phyloP scores from a whole-genome alignment of 2,329 filamentous ascomycete genomes.

The Aureobasidium subglaciale region DNA sequence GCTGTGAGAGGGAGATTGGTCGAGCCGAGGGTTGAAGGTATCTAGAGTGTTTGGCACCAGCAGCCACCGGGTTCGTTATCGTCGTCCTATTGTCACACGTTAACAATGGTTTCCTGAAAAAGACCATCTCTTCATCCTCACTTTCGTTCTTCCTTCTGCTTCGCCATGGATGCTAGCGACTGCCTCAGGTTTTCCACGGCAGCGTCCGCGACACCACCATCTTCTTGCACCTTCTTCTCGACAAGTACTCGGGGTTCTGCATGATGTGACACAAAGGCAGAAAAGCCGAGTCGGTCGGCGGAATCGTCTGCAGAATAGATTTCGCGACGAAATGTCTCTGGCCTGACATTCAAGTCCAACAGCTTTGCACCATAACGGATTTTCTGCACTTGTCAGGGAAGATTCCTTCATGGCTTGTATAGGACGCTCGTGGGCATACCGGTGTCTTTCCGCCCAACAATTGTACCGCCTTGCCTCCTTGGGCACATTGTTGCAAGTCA shows the following conservation, averaged over 20 bases:
- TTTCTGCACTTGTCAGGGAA: conserved; percentile 32
- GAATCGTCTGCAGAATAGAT: conserved; percentile 44
- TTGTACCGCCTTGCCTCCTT: conserved; percentile 24
- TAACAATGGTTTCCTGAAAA: conserved; percentile 23
- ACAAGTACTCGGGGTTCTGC: conserved; percentile 33
- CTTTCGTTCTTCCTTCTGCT: conserved; percentile 56
- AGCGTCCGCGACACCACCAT: conserved; percentile 50
- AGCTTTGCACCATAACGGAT: conserved; percentile 52
- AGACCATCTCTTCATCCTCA: conserved; percentile 31
- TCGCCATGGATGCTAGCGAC: conserved; percentile 51
- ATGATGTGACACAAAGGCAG: conserved; percentile 51
- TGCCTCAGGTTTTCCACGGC: conserved; percentile 53
- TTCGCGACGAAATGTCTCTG: conserved; percentile 51
- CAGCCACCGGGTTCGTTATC: conserved; percentile 28
- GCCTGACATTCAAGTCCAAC: conserved; percentile 46
- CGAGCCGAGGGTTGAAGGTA: conserved; percentile 18
- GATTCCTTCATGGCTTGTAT: background rate
- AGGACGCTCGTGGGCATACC: conserved; percentile 22
- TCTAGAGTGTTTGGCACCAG: conserved; percentile 27
- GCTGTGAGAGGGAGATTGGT: conserved; percentile 27
- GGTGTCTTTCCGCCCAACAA: conserved; percentile 29
- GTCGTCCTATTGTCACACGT: conserved; percentile 26
- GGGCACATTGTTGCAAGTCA: conserved; percentile 27
- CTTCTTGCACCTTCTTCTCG: conserved; percentile 48
- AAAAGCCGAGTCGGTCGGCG: conserved; percentile 46